Conservation (phyloP, 2,329 filamentous ascomycete genomes). For the Purpureocillium lavendulum region DNA sequence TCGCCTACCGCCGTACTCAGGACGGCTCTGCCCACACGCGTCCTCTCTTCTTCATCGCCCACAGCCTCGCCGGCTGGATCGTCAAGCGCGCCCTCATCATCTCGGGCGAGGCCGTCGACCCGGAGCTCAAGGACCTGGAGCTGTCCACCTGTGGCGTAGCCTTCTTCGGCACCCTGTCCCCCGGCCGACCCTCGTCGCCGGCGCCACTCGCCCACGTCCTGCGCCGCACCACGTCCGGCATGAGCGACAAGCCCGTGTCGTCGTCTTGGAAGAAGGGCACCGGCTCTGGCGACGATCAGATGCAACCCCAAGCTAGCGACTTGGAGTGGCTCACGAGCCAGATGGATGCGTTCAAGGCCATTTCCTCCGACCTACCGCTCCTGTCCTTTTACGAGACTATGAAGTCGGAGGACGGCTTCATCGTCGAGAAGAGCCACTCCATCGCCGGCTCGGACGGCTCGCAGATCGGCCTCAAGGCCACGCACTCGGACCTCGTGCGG, state of each 20-base stretch:
- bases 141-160: slow-evolving; percentile 17
- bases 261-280: too few relatives aligned
- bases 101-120: slow-evolving; percentile 15
- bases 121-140: slow-evolving; percentile 13
- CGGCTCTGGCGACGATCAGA: neutral
- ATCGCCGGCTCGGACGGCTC: slow-evolving; percentile 15
- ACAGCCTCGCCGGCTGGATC: slow-evolving; percentile 18
- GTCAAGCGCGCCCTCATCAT: slow-evolving; percentile 19
- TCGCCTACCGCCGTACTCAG: slow-evolving; percentile 9
- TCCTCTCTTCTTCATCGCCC: slow-evolving; percentile 18
- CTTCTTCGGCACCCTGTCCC: slow-evolving; percentile 17
- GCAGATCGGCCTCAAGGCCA: slow-evolving; percentile 12
- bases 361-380: slow-evolving; percentile 12
- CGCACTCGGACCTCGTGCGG: slow-evolving; percentile 14
- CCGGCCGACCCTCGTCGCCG: slow-evolving; percentile 13
- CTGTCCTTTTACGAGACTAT: slow-evolving; percentile 18
- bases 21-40: slow-evolving; percentile 10
- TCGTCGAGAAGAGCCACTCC: slow-evolving; percentile 15
- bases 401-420: slow-evolving; percentile 12
- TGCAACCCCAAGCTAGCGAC: slow-evolving; percentile 10
- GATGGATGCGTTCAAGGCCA: slow-evolving; percentile 17
- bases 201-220: slow-evolving; percentile 16
- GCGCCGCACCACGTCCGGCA: slow-evolving; percentile 13
- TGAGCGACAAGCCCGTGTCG: too few relatives aligned
- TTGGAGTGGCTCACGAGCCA: slow-evolving; percentile 17